Conservation (phyloP, 352 stramenopile species). For the Phytophthora constricta region DNA sequence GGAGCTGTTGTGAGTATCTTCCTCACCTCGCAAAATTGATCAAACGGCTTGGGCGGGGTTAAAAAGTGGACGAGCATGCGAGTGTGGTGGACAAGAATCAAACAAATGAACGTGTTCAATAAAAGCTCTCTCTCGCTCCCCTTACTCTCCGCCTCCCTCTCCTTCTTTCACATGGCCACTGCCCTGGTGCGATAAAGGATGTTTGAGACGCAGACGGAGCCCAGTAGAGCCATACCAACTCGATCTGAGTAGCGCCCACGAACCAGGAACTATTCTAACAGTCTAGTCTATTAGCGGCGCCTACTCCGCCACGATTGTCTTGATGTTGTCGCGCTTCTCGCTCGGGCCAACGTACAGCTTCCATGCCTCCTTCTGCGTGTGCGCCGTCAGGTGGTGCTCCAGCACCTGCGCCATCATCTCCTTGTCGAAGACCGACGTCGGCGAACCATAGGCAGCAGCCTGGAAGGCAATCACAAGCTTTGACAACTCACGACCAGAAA, state of each 20-base stretch:
- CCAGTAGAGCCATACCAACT: conserved; percentile 35
- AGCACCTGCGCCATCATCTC: conserved; percentile 95
- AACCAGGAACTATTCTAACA: conserved; percentile 83
- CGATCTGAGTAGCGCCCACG: conserved; percentile 79
- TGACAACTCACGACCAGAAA: conserved; percentile 98
- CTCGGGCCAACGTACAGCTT: conserved; percentile 78
- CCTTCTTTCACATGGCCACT: neutral
- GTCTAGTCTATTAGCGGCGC: conserved; percentile 75
- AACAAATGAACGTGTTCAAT: conserved; percentile 44
- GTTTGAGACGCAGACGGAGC: conserved; percentile 10
- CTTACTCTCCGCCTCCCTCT: conserved; percentile 2
- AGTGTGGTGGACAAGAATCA: conserved; percentile 16
- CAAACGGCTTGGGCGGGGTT: conserved; percentile 13
- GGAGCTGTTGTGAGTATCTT: neutral
- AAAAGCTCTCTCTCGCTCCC: conserved; percentile 26
- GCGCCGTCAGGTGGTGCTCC: conserved; percentile 93
- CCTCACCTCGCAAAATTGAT: neutral
- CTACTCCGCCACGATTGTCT: conserved; percentile 61
- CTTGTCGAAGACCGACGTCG: conserved; percentile 93
- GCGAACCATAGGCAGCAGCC: conserved; percentile 96
- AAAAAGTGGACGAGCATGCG: conserved; percentile 14
- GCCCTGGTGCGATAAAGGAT: neutral
- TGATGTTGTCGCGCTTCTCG: conserved; percentile 57
- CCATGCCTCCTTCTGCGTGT: conserved; percentile 95
- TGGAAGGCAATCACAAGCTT: conserved; percentile 99